phyloP scores from a whole-genome alignment of 2,329 filamentous ascomycete genomes.

The Albophoma yamanashiensis region DNA sequence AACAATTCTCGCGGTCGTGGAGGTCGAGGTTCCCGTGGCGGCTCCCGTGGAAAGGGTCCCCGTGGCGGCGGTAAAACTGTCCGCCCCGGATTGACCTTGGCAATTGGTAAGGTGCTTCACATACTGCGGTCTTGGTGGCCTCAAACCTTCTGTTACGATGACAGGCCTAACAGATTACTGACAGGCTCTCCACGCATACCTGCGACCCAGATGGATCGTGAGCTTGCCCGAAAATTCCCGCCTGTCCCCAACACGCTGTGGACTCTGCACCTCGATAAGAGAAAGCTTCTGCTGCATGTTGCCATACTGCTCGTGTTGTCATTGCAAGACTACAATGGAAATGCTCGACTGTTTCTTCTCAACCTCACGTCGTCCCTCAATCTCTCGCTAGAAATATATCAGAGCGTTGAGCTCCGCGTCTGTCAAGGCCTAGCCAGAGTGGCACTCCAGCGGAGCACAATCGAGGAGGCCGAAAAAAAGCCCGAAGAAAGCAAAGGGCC shows the following conservation, averaged over 20 bases:
- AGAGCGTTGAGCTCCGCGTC: conserved; percentile 64
- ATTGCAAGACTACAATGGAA: conserved; percentile 65
- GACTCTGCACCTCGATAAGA: conserved; percentile 47
- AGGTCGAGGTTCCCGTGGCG: conserved; percentile 14
- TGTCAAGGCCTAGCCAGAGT: conserved; percentile 65
- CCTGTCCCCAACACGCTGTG: conserved; percentile 51
- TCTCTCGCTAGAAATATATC: conserved; percentile 53
- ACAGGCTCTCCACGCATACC: conserved; percentile 28
- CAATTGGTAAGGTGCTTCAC: conserved; percentile 21
- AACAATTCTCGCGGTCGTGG: conserved; percentile 22
- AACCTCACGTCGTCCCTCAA: conserved; percentile 60
- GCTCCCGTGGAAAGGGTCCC: conserved; percentile 16
- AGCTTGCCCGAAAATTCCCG: conserved; percentile 40
- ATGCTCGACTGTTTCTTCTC: conserved; percentile 62
- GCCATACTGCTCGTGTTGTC: conserved; percentile 64
- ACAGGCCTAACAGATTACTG: neutral
- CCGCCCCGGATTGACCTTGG: conserved; percentile 16
- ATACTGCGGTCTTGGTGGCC: neutral
- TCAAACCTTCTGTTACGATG: neutral
- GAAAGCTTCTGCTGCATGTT: conserved; percentile 59
- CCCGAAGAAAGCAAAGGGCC: conserved; percentile 52
- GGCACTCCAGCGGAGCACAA: conserved; percentile 38
- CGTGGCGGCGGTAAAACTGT: conserved; percentile 19
- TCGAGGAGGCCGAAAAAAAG: conserved; percentile 19
- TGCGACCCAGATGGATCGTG: conserved; percentile 32